Evolutionary conservation across 192 early-diverging fungal genomes (phyloP), one percentile per base, ranked within the genome.

Genomic region (Entophlyctis luteolus): DNA sequence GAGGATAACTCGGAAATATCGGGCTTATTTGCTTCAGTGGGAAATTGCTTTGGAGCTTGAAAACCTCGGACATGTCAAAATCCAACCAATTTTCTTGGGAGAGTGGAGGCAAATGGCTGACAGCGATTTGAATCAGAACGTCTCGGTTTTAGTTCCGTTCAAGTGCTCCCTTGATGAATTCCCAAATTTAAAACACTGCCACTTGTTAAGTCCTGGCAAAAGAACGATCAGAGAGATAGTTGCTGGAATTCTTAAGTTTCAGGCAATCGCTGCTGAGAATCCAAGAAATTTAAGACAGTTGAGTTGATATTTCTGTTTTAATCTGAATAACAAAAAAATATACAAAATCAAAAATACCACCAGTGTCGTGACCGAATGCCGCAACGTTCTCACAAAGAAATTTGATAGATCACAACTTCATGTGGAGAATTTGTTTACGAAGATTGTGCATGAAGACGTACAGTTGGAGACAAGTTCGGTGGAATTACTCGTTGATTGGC

Each of bases 41-140:
- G 57, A 59, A 59, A 50, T 59, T 23, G 57, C 57, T 8, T 28
- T 59, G 14, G 57, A 59, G 50, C 57, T 59, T 14, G 14, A 36
- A 20, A 34, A 14, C 10, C 6, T 46, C 6, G 23, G 31, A 59
- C 38, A 59, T 22, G 28, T 34, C 31, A 8, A 8, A 5, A 38
- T 59, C 20, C 18, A 22, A 36, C 57, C 57, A 18, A 14, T 59
- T 8, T 59, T 52, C 22, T 22, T 52, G 10, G 50, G 10, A 6
- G 50, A 52, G 6, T 52, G 50, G 50, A 52, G 6, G 6, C 14
- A 22, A 52, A 8, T 52, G 14, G 6, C n/a, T 6, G 22, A 14
- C 10, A 42, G 39, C 10, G 10, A 52, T 8, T 18, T 18, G 10
- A 27, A 5, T 8, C n/a, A 52, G 6, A 52, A 6, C 6, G 50